These are phyloP conservation scores for Guyanaporus albipodus DNA, from an alignment of 768 basidiomycete genomes.

Conservation along the genomic window DNA sequence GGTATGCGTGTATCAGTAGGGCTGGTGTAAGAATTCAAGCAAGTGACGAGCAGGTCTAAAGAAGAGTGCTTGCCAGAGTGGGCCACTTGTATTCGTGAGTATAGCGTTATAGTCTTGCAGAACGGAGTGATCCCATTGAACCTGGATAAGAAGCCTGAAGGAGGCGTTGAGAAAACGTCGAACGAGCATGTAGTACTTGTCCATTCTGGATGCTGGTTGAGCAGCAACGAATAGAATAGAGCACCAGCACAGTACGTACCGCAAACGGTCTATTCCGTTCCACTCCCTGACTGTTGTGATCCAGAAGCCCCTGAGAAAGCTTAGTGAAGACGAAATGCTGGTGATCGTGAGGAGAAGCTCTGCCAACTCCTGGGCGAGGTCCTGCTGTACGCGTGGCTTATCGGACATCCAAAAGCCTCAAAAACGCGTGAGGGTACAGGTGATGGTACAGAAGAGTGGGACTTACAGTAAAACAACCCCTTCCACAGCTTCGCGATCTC, in stretches of 20 bases:
- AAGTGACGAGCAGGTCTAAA: background rate
- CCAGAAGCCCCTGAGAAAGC: constrained; percentile 90
- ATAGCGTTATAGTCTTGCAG: constrained; percentile 67
- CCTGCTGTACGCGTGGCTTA: constrained; percentile 94
- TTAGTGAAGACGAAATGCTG: constrained; percentile 52
- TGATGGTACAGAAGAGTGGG: background rate
- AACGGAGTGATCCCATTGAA: constrained; percentile 57
- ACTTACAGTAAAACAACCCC: constrained; percentile 91
- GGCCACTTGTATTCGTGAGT: constrained; percentile 64
- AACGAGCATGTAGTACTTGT: constrained; percentile 97
- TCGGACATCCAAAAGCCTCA: constrained; percentile 99
- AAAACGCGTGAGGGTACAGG: background rate
- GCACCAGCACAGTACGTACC: constrained; percentile 46
- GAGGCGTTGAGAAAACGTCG: constrained; percentile 83
- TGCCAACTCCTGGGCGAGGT: constrained; percentile 80
- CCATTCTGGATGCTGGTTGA: constrained; percentile 54
- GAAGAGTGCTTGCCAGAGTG: constrained; percentile 61
- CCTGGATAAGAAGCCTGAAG: constrained; percentile 72
- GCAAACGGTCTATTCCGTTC: constrained; percentile 84
- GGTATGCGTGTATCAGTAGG: constrained; percentile 72
- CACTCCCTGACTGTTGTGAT: constrained; percentile 86
- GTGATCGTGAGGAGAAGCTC: constrained; percentile 72
- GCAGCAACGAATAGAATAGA: background rate
- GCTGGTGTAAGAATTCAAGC: constrained; percentile 36
- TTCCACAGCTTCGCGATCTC: constrained; percentile 97